Base-by-base conservation (phyloP, 441 rosid genomes). In the Theobroma grandiflorum region DNA sequence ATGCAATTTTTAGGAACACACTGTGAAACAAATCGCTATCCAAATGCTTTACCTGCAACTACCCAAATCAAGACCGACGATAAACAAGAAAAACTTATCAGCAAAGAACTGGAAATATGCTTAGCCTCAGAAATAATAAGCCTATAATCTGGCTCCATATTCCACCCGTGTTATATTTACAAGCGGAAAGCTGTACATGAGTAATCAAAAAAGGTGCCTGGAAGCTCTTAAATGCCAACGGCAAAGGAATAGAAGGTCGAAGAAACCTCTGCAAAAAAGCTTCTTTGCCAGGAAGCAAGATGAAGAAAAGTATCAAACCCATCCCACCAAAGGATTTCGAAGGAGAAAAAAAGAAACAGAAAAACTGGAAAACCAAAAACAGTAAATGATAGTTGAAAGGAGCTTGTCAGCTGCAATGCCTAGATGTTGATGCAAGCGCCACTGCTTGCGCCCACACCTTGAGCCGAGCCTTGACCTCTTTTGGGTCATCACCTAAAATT, bases 381-480 rank as follows among this genome's bases (percentile, higher is more conserved):
- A 69, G 18, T 52, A 52, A 18, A 45, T n/a, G 7, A 5, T 38
- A 15, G 33, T 15, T 18, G 58, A 76, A 33, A 65, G 72, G 26
- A 33, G 49, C 20, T 20, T 72, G 82, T 85, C 80, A 85, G 79
- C 61, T 6, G 82, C 76, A 78, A 64, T 85, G 84, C 76, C 87
- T 84, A 66, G 97, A 82, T 4, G 97, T 50, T n/a, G 98, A 93
- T 59, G 91, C 94, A 64, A 95, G 82, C 6, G 98, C 99, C 82
- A 96, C 99, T 2, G 97, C 95, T 82, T 96, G 99, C 78, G 98
- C 99, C 99, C 99, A 96, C 42, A 91, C 96, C 86, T 91, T 96
- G 49, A 96, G 86, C 84, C 99, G 85, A 50, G 98, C 98, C 88
- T 96, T 96, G n/a, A 96, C 99, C 80, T 96, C 98, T 75, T 90